Evolutionary conservation across 2,329 filamentous ascomycete species (phyloP).

Genomic region (Aspergillus neoniger): DNA sequence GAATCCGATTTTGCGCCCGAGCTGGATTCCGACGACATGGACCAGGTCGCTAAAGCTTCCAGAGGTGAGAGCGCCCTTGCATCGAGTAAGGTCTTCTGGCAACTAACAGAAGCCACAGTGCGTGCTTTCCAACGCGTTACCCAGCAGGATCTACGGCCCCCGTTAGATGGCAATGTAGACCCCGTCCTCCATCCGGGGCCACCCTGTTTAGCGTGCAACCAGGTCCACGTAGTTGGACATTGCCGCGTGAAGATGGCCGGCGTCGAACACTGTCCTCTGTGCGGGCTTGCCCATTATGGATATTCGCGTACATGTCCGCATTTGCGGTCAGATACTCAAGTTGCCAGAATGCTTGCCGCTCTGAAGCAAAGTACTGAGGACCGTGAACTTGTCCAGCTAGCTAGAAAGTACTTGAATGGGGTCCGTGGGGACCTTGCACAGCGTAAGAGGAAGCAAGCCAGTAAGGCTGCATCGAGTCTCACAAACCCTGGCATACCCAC

Average conservation of each 20-base stretch:
- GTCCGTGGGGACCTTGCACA: slow-evolving; percentile 59
- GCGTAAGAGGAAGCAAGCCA: slow-evolving; percentile 45
- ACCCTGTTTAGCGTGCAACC: slow-evolving; percentile 58
- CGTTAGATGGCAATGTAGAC: slow-evolving; percentile 24
- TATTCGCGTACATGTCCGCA: slow-evolving; percentile 60
- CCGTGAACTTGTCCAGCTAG: slow-evolving; percentile 54
- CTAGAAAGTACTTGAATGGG: slow-evolving; percentile 59
- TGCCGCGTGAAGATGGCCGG: slow-evolving; percentile 63
- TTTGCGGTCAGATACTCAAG: slow-evolving; percentile 62
- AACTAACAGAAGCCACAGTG: slow-evolving; percentile 27
- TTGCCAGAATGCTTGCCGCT: slow-evolving; percentile 64
- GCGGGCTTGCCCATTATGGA: slow-evolving; percentile 64
- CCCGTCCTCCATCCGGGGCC: not conserved
- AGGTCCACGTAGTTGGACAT: slow-evolving; percentile 57
- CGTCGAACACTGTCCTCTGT: slow-evolving; percentile 64
- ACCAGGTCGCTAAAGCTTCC: slow-evolving; percentile 24
- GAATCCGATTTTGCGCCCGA: slow-evolving; percentile 26
- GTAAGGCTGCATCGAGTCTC: slow-evolving; percentile 18
- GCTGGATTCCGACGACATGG: slow-evolving; percentile 23
- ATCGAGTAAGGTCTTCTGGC: not conserved
- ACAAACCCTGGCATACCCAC: not conserved
- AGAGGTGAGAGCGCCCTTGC: slow-evolving; percentile 24
- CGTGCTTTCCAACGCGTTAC: slow-evolving; percentile 43
- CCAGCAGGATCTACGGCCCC: slow-evolving; percentile 12
- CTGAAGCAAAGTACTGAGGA: slow-evolving; percentile 62